These are phyloP conservation scores for Dictyostelium capitatum DNA, from an alignment of 78 protist genomes.

Conservation along the genomic window DNA sequence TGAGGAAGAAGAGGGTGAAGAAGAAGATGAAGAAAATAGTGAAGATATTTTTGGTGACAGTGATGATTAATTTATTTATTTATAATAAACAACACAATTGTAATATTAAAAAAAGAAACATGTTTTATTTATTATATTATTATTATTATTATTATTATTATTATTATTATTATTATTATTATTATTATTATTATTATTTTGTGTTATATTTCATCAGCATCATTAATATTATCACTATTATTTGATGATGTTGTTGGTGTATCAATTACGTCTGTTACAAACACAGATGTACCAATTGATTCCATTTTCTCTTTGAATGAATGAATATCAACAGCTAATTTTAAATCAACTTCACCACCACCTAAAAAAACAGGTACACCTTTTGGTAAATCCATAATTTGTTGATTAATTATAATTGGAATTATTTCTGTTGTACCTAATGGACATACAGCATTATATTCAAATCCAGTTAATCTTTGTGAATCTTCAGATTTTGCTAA, in stretches of 20 bases:
- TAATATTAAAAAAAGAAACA: background rate
- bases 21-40: background rate
- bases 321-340: conserved; percentile 36
- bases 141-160: no score
- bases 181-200: background rate
- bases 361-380: conserved; percentile 56
- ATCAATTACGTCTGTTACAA: conserved; percentile 40
- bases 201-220: background rate
- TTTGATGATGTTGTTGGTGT: background rate
- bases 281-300: conserved; percentile 10
- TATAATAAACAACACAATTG: background rate
- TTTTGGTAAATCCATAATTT: conserved; percentile 20
- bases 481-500: conserved; percentile 48
- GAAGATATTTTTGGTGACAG: background rate
- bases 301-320: conserved; percentile 39
- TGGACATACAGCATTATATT: conserved; percentile 84
- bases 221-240: background rate
- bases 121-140: background rate
- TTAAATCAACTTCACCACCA: conserved; percentile 74
- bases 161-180: no score
- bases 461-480: conserved; percentile 68
- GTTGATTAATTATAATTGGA: conserved; percentile 61
- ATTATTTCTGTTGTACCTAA: conserved; percentile 36
- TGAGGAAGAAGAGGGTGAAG: background rate
- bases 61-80: background rate